Evolutionary conservation across 2,329 filamentous ascomycete genomes (phyloP).

Genomic region (Scleromitrula shiraiana): DNA sequence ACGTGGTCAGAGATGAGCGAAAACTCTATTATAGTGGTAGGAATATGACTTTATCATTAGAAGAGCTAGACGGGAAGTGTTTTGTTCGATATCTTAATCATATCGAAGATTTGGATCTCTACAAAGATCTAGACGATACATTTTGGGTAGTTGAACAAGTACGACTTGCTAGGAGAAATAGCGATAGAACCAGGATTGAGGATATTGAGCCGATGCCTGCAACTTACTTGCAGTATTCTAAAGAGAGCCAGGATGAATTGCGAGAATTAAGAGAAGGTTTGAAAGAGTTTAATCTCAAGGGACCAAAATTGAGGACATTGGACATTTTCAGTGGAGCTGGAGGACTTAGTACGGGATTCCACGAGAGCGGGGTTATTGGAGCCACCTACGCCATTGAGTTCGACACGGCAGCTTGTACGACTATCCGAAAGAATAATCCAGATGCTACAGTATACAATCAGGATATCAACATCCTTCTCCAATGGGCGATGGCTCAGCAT

Average conservation of each 20-base stretch:
- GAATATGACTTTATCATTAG: neutral
- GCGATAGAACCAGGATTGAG: neutral
- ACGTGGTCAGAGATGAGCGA: constrained; percentile 11
- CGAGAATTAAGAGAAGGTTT: neutral
- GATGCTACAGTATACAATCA: neutral
- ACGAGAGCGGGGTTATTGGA: constrained; percentile 3
- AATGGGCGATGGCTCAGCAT: neutral
- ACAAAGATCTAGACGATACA: constrained; percentile 14
- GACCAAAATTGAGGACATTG: neutral
- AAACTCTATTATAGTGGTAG: constrained; percentile 8
- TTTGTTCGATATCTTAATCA: constrained; percentile 11
- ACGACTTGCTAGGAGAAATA: too few species aligned
- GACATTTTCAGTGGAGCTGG: constrained; percentile 12
- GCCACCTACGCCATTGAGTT: constrained; percentile 8
- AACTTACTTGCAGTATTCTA: neutral
- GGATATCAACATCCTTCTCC: constrained; percentile 7
- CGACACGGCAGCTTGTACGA: constrained; percentile 1
- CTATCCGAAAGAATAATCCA: neutral
- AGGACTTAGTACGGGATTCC: constrained; percentile 10
- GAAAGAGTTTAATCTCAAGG: constrained; percentile 4
- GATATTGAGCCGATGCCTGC: neutral
- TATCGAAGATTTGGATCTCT: constrained; percentile 14
- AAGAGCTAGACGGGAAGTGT: constrained; percentile 15
- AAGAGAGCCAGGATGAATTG: neutral
- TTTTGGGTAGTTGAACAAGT: constrained; percentile 16